phyloP scores from a whole-genome alignment of 345 rosid species.

The Dipteronia sinensis region DNA sequence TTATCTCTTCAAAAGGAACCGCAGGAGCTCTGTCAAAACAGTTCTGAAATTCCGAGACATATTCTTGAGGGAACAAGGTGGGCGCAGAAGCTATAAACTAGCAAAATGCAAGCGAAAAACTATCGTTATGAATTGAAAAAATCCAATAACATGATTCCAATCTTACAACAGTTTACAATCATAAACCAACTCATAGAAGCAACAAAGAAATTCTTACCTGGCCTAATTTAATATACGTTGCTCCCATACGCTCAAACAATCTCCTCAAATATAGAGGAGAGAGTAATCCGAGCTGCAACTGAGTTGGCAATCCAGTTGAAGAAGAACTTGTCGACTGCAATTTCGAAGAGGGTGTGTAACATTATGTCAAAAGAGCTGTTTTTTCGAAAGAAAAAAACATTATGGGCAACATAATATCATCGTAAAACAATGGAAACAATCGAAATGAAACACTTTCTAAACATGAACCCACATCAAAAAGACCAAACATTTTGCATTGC shows the following conservation, averaged over 20 bases:
- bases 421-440: not conserved
- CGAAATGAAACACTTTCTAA: not conserved
- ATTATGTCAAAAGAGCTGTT: not conserved
- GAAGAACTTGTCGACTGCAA: constrained; percentile 65
- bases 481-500: not conserved
- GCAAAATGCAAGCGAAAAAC: constrained; percentile 20
- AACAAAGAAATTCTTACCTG: constrained; percentile 51
- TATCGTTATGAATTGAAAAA: not conserved
- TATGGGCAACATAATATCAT: not conserved
- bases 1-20: constrained; percentile 78
- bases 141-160: not conserved
- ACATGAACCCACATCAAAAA: not conserved
- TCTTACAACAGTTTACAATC: not conserved
- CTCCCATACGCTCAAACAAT: constrained; percentile 97
- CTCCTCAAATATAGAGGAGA: constrained; percentile 89
- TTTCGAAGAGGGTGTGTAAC: not conserved
- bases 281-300: constrained; percentile 78
- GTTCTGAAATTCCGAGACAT: constrained; percentile 86
- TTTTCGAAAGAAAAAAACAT: too few relatives aligned
- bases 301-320: constrained; percentile 60
- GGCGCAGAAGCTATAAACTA: constrained; percentile 98
- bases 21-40: constrained; percentile 92
- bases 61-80: constrained; percentile 85
- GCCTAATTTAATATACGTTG: constrained; percentile 93
- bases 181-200: not conserved